Percentiles rank a stretch among this genome's conserved stretches.
Evolutionary conservation across 192 early-diverging fungal species (phyloP).

Genomic region (Coemansia sp.): DNA sequence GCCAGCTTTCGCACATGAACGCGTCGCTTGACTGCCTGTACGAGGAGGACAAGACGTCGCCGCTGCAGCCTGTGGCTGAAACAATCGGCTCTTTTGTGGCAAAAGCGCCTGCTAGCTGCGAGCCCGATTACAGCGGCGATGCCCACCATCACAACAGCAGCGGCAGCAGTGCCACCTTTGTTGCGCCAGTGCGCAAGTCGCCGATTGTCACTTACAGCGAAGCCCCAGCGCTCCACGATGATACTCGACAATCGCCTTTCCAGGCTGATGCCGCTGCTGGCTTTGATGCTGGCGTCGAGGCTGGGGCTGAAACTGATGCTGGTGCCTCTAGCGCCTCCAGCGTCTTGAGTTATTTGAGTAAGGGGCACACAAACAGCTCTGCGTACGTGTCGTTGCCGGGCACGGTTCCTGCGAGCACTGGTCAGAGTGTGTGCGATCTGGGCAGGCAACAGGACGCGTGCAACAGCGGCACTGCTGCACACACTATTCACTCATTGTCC

Average conservation of each 20-base stretch:
- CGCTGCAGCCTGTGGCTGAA: no score
- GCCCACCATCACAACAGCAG: background rate
- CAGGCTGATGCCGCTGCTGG: no score
- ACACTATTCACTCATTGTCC: background rate
- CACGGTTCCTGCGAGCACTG: background rate
- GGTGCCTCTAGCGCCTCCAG: background rate
- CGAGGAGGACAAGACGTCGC: no score
- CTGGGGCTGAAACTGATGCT: no score
- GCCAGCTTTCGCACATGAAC: background rate
- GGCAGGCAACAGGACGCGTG: no score
- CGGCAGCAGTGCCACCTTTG: slow-evolving; percentile 2
- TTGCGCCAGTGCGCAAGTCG: background rate
- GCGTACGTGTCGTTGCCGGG: background rate
- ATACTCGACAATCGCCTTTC: no score
- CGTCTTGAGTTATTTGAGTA: no score
- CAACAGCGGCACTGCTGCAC: no score
- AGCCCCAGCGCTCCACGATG: no score
- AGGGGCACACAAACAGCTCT: background rate
- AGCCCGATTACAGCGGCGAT: background rate
- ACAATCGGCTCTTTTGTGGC: no score
- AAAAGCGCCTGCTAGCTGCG: no score
- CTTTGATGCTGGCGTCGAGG: no score
- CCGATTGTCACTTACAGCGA: background rate
- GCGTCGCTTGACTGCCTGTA: background rate
- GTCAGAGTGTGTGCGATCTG: background rate